Evolutionary conservation across 164 flowering plant genomes (phyloP).

Genomic region (Chimonanthus praecox): DNA sequence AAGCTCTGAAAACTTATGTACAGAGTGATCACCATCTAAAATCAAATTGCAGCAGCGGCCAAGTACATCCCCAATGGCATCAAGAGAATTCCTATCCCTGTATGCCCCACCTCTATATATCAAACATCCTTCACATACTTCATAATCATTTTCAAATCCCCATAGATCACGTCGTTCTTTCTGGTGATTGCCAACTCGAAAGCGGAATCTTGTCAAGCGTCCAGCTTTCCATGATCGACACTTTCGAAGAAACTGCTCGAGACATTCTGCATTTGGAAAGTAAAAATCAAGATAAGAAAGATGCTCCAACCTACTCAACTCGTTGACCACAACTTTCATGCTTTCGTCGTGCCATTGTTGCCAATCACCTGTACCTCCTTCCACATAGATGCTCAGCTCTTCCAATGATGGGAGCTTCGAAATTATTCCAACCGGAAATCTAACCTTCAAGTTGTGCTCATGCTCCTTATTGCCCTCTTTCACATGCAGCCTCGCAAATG

Average conservation of each 20-base stretch:
- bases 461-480: neutral
- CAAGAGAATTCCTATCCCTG: neutral
- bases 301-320: neutral
- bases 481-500: no score
- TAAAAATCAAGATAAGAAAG: conserved; percentile 4
- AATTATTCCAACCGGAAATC: neutral
- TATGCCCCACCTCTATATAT: conserved; percentile 1
- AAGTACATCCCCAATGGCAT: neutral
- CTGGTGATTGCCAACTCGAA: conserved; percentile 4
- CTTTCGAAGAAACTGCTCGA: neutral
- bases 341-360: conserved; percentile 3
- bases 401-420: neutral
- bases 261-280: conserved; percentile 11
- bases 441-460: neutral
- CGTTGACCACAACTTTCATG: conserved; percentile 1
- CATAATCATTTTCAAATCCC: neutral
- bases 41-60: neutral
- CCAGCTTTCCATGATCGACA: neutral
- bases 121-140: conserved; percentile 2
- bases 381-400: neutral
- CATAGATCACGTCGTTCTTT: no score
- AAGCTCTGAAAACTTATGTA: conserved; percentile 10
- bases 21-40: conserved; percentile 8
- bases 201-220: neutral
- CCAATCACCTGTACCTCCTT: conserved; percentile 8